phyloP scores from a whole-genome alignment of 495 filamentous ascomycete species.

The Pyronema domesticum region DNA sequence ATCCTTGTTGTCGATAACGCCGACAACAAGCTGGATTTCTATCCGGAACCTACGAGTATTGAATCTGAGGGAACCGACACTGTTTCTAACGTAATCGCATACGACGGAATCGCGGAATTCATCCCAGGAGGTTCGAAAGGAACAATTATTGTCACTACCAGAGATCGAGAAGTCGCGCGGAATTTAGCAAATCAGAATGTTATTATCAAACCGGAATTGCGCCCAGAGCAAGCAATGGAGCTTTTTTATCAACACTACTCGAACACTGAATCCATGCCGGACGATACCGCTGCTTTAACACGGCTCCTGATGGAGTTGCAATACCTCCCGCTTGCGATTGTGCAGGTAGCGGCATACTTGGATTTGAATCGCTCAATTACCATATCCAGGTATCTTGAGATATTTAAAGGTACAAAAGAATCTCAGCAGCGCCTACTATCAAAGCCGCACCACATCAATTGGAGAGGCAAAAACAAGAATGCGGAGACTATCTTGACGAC shows the following conservation, averaged over 20 bases:
- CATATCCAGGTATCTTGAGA: neutral
- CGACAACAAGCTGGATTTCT: conserved; percentile 9
- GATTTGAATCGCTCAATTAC: neutral
- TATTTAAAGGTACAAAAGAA: conserved; percentile 1
- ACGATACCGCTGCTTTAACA: conserved; percentile 6
- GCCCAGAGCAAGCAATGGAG: neutral
- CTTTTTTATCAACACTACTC: neutral
- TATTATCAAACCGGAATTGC: neutral
- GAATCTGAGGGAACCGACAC: too few relatives aligned
- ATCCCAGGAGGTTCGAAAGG: conserved; percentile 16
- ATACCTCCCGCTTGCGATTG: conserved; percentile 13
- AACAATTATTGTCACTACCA: conserved; percentile 25
- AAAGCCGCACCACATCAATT: conserved; percentile 6
- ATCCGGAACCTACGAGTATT: neutral
- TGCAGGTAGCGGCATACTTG: conserved; percentile 7
- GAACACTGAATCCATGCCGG: neutral
- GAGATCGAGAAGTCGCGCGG: conserved; percentile 16
- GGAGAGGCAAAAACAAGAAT: conserved; percentile 13
- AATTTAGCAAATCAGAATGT: neutral
- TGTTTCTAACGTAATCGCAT: neutral
- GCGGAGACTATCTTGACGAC: conserved; percentile 28
- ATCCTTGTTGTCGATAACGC: conserved; percentile 14
- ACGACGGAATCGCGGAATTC: conserved; percentile 5
- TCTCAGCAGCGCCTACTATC: conserved; percentile 4
- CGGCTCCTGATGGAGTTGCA: neutral